Conservation (phyloP, 106 monocot species). For the Vanilla planifolia region DNA sequence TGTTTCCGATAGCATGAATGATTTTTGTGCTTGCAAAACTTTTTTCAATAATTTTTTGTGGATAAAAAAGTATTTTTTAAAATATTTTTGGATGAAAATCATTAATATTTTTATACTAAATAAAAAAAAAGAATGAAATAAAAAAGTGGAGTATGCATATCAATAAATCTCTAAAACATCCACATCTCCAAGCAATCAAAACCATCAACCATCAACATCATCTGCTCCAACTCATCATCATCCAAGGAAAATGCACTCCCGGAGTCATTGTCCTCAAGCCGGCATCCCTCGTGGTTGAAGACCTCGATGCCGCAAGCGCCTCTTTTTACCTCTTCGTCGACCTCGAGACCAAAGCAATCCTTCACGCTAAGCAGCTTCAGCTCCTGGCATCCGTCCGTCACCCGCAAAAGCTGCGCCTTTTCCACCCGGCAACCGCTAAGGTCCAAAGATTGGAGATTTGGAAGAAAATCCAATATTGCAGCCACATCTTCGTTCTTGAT, state of each 20-base stretch:
- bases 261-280: not conserved
- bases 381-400: slow-evolving; percentile 31
- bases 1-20: no score
- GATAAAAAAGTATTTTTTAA: no score
- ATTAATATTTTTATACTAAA: no score
- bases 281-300: slow-evolving; percentile 23
- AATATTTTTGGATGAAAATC: no score
- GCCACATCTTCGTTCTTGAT: slow-evolving; percentile 26
- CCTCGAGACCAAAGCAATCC: slow-evolving; percentile 37
- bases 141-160: no score
- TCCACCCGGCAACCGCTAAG: slow-evolving; percentile 27
- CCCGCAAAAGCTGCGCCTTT: slow-evolving; percentile 20
- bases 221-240: not conserved
- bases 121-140: no score
- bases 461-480: slow-evolving; percentile 17
- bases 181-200: slow-evolving; percentile 6
- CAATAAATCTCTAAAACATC: no score
- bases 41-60: no score
- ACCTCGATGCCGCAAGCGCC: slow-evolving; percentile 4
- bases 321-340: slow-evolving; percentile 24
- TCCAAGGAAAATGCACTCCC: not conserved
- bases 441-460: slow-evolving; percentile 20
- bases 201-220: not conserved
- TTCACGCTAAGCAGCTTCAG: slow-evolving; percentile 29
- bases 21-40: no score